phyloP scores from a whole-genome alignment of 192 early-diverging fungal species.

The Backusella parvicylindrica region DNA sequence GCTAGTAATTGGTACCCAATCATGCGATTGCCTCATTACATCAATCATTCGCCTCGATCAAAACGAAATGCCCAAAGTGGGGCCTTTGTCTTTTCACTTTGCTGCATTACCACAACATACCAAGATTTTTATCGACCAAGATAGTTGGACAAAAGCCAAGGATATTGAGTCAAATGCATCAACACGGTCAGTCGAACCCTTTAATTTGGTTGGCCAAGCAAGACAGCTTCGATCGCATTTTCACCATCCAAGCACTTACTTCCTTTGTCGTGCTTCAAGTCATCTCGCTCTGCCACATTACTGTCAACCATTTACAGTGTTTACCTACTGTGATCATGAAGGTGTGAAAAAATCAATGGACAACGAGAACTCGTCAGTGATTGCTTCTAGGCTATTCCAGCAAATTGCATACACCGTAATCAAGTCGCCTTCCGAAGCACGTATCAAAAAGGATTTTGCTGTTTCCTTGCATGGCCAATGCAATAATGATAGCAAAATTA shows the following conservation, averaged over 20 bases:
- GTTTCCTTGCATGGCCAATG: too few species aligned
- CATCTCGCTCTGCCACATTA: conserved; percentile 19
- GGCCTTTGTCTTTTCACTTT: conserved; percentile 19
- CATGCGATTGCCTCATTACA: conserved; percentile 18
- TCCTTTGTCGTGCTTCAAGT: conserved; percentile 27
- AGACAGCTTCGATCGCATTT: conserved; percentile 26
- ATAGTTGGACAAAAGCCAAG: conserved; percentile 17
- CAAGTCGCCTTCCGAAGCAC: too few species aligned
- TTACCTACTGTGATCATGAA: conserved; percentile 6
- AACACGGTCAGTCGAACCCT: conserved; percentile 22
- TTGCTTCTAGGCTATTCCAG: background rate
- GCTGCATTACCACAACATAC: conserved; percentile 20
- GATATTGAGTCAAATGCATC: conserved; percentile 12
- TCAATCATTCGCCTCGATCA: conserved; percentile 27
- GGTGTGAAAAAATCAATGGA: conserved; percentile 4
- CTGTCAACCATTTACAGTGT: conserved; percentile 29
- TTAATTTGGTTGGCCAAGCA: conserved; percentile 21
- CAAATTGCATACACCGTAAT: background rate
- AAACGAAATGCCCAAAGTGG: conserved; percentile 13
- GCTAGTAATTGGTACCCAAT: conserved; percentile 9
- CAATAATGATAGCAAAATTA: too few species aligned
- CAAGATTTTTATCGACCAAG: conserved; percentile 21
- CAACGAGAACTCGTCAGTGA: background rate
- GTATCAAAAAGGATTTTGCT: too few species aligned
- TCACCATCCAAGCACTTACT: conserved; percentile 26